Percentiles rank a stretch among this genome's conserved stretches.
Conservation (phyloP, 2,329 filamentous ascomycete species). For the Trichophaea hybrida region DNA sequence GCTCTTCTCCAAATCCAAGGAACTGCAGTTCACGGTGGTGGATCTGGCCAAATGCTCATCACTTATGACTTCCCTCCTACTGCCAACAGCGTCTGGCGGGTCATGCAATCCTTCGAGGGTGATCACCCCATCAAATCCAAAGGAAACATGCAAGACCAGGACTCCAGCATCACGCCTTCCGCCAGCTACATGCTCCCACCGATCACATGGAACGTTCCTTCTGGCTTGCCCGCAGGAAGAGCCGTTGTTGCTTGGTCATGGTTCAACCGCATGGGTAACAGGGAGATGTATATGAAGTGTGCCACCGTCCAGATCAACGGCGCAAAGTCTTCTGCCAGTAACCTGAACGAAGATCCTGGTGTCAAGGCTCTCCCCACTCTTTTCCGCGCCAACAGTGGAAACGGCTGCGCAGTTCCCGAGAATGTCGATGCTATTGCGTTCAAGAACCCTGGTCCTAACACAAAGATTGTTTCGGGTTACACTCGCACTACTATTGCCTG, state of each 20-base stretch:
- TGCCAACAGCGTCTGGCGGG: slow-evolving; percentile 59
- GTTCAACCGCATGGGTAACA: slow-evolving; percentile 84
- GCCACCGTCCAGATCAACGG: slow-evolving; percentile 53
- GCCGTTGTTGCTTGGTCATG: slow-evolving; percentile 84
- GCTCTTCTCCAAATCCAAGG: slow-evolving; percentile 54
- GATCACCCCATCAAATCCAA: slow-evolving; percentile 55
- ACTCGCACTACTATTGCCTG: slow-evolving; percentile 29
- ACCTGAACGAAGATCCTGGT: slow-evolving; percentile 49
- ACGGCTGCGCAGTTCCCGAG: slow-evolving; percentile 43
- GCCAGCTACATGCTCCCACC: slow-evolving; percentile 35
- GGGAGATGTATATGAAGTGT: slow-evolving; percentile 98
- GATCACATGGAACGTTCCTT: slow-evolving; percentile 52
- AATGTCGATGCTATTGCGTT: slow-evolving; percentile 37
- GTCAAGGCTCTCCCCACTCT: slow-evolving; percentile 64
- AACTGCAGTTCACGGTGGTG: slow-evolving; percentile 70
- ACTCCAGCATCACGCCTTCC: slow-evolving; percentile 30
- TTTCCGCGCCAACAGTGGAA: slow-evolving; percentile 52
- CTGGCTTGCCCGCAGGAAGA: slow-evolving; percentile 56
- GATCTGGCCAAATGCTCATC: slow-evolving; percentile 78
- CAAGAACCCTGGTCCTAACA: slow-evolving; percentile 15
- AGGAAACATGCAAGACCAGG: slow-evolving; percentile 43
- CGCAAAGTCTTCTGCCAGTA: slow-evolving; percentile 32
- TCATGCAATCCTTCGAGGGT: slow-evolving; percentile 76
- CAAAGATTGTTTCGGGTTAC: slow-evolving; percentile 25
- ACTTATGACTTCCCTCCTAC: slow-evolving; percentile 61